A percentile compares a stretch with the other conserved stretches of the same genome.
phyloP scores from a whole-genome alignment of 768 basidiomycete genomes.

The Pleurotus tuber-regium region DNA sequence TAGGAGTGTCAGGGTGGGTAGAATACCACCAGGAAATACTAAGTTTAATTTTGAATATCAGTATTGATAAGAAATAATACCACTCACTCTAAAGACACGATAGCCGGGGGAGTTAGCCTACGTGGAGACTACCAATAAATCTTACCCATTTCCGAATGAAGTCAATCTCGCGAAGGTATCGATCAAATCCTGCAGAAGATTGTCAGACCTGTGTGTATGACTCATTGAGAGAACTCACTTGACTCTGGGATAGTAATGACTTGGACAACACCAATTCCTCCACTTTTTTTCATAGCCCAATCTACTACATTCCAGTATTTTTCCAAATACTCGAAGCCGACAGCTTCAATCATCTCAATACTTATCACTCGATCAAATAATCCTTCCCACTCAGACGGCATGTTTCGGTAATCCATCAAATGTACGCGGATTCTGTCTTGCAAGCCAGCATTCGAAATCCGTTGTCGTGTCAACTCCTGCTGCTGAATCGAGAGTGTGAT shows the following conservation, averaged over 20 bases:
- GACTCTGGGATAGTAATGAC: conserved; percentile 76
- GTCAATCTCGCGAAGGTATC: conserved; percentile 58
- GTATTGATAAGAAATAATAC: background rate
- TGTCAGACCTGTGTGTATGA: background rate
- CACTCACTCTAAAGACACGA: conserved; percentile 24
- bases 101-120: background rate
- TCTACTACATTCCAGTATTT: conserved; percentile 65
- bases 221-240: conserved; percentile 36
- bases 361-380: conserved; percentile 70
- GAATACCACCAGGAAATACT: conserved; percentile 73
- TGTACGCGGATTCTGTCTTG: conserved; percentile 58
- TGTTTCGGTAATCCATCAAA: conserved; percentile 70
- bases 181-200: conserved; percentile 42
- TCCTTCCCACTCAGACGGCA: conserved; percentile 62
- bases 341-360: conserved; percentile 77
- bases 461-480: conserved; percentile 51
- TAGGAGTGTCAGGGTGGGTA: conserved; percentile 63
- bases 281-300: conserved; percentile 58
- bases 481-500: conserved; percentile 72
- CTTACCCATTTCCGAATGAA: conserved; percentile 79
- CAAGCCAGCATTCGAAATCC: conserved; percentile 51
- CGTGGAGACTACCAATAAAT: conserved; percentile 9
- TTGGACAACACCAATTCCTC: conserved; percentile 67
- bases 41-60: conserved; percentile 2
- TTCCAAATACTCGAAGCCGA: conserved; percentile 63